Percentiles rank a stretch among this genome's conserved stretches.
phyloP scores from a whole-genome alignment of 2,329 filamentous ascomycete species.

The Aureobasidium namibiae region DNA sequence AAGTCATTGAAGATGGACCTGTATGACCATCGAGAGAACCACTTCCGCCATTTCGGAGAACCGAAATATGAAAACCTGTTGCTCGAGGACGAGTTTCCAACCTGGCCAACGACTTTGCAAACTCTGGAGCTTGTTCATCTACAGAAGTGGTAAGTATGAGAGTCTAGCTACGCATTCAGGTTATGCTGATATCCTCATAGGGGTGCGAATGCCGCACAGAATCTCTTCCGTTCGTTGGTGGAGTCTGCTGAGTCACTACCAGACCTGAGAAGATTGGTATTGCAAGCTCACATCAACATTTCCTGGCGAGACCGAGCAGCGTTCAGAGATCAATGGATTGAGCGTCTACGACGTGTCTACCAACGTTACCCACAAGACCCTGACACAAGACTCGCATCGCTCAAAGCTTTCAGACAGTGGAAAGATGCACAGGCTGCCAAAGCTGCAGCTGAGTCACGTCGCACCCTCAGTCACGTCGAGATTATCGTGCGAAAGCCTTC shows the following conservation, averaged over 20 bases:
- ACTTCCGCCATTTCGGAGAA: conserved; percentile 60
- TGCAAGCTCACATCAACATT: conserved; percentile 72
- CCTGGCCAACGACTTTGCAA: conserved; percentile 67
- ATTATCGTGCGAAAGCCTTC: conserved; percentile 20
- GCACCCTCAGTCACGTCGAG: conserved; percentile 16
- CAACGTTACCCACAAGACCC: conserved; percentile 43
- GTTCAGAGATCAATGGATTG: conserved; percentile 71
- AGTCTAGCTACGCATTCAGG: neutral
- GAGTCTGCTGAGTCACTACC: conserved; percentile 59
- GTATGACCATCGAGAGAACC: conserved; percentile 47
- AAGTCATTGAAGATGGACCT: conserved; percentile 68
- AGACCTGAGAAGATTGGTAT: conserved; percentile 58
- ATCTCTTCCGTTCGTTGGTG: conserved; percentile 71
- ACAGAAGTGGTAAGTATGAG: conserved; percentile 54
- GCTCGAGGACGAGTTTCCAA: conserved; percentile 54
- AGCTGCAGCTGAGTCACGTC: neutral
- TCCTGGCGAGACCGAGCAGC: conserved; percentile 71
- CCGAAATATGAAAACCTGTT: conserved; percentile 67
- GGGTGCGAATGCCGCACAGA: conserved; percentile 55
- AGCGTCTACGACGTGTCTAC: conserved; percentile 61
- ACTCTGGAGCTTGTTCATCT: conserved; percentile 68
- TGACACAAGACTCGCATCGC: conserved; percentile 32
- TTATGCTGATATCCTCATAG: conserved; percentile 22
- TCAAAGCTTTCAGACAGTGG: conserved; percentile 35
- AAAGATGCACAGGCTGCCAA: conserved; percentile 22